A percentile compares a stretch with the other conserved stretches of the same genome.
Conservation (phyloP, 2,329 filamentous ascomycete species). For the Microcera coccophila region DNA sequence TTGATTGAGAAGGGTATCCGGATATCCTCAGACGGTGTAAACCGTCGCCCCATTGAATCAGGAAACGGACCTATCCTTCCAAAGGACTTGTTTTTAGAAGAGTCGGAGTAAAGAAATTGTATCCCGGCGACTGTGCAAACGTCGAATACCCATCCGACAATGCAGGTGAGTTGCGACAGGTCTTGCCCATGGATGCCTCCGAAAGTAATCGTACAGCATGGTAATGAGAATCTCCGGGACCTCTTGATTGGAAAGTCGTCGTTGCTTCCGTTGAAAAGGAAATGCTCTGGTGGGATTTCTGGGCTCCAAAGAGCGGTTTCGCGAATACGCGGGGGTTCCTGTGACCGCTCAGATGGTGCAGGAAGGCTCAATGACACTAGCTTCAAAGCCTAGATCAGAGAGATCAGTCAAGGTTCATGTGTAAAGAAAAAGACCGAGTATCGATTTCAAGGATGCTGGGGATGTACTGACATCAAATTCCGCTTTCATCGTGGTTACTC, state of each 20-base stretch:
- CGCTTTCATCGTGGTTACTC: neutral
- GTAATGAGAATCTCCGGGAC: neutral
- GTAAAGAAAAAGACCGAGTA: neutral
- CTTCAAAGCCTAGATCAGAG: neutral
- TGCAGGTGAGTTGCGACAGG: conserved; percentile 3
- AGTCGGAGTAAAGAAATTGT: conserved; percentile 3
- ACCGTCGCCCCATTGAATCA: neutral
- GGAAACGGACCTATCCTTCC: neutral
- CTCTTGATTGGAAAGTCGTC: neutral
- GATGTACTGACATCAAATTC: conserved; percentile 7
- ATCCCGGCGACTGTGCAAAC: neutral
- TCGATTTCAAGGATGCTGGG: neutral
- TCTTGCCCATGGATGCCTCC: conserved; percentile 5
- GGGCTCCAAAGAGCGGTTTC: conserved; percentile 4
- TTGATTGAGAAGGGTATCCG: neutral
- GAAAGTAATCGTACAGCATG: conserved; percentile 5
- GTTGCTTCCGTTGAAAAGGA: conserved; percentile 1
- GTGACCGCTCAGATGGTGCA: neutral
- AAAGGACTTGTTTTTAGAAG: neutral
- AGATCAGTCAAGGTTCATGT: neutral
- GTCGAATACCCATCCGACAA: conserved; percentile 6
- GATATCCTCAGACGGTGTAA: neutral
- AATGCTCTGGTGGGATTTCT: conserved; percentile 2
- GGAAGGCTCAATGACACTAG: neutral
- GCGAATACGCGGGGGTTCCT: neutral